Evolutionary conservation across 768 basidiomycete species (phyloP).

Genomic region (Boletus coccyginus): DNA sequence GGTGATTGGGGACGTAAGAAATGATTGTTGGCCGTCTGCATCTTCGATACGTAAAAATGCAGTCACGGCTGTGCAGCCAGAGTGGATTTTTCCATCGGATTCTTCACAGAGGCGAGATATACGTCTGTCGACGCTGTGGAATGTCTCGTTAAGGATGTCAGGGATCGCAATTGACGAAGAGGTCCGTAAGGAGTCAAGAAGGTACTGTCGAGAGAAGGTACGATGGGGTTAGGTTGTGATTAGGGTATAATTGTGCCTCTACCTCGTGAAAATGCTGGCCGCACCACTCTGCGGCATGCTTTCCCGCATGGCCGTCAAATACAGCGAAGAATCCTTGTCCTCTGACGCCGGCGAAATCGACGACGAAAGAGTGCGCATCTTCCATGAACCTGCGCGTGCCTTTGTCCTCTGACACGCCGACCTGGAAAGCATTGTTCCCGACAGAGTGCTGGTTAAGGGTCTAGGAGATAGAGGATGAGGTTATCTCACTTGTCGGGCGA

Average conservation of each 20-base stretch:
- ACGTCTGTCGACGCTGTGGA: conserved; percentile 85
- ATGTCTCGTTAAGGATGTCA: conserved; percentile 89
- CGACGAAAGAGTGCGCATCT: conserved; percentile 94
- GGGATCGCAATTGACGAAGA: conserved; percentile 63
- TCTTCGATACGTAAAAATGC: conserved; percentile 95
- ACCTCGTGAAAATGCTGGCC: conserved; percentile 95
- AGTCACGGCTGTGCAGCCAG: conserved; percentile 95
- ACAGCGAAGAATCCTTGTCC: conserved; percentile 99
- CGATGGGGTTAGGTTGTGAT: conserved; percentile 5
- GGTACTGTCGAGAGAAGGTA: conserved; percentile 39
- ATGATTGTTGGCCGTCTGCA: conserved; percentile 66
- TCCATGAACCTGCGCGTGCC: conserved; percentile 94
- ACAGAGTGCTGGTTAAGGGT: conserved; percentile 61
- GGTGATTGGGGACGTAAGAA: conserved; percentile 40
- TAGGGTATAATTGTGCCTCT: conserved; percentile 5
- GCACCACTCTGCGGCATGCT: conserved; percentile 99
- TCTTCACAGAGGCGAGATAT: conserved; percentile 84
- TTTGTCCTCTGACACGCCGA: conserved; percentile 77
- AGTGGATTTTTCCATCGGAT: conserved; percentile 89
- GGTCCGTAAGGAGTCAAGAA: conserved; percentile 68
- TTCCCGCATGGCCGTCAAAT: conserved; percentile 98
- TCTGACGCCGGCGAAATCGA: conserved; percentile 85
- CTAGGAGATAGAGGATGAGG: conserved; percentile 9
- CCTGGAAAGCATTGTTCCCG: conserved; percentile 60
- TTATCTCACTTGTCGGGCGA: neutral